Evolutionary conservation across 768 basidiomycete genomes (phyloP), one percentile per base, ranked within the genome.

Genomic region (Boletus huronensis): DNA sequence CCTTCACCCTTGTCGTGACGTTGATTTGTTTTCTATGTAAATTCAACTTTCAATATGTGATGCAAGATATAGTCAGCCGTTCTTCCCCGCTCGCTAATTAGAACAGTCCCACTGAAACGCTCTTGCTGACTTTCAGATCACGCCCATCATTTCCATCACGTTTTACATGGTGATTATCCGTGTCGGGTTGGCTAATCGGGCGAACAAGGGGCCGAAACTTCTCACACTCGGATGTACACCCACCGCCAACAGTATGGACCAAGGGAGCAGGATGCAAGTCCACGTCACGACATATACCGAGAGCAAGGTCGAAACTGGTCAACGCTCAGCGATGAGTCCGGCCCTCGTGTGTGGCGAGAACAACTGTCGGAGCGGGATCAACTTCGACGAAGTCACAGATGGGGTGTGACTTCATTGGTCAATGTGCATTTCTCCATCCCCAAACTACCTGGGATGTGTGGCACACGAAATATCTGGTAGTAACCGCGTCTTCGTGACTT

Each of bases 301-400:
- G 42, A 28, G 4, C n/a, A 51, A 21, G 16, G 4, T 23, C 1
- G 41, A 50, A 3, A n/a, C 41, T 11, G 38, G n/a, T 19, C 49
- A 13, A 19, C 5, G 21, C n/a, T 39, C 11, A 3, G 26, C 21
- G 4, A 10, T 17, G 16, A 11, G 9, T 28, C 25, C 29, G 25
- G 46, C 14, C n/a, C 25, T 10, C 1, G 6, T 31, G 16, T 16
- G 7, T 39, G 3, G 5, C 23, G 10, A 17, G 6, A 35, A n/a
- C 36, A 13, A 25, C 8, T 11, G 11, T 23, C 54, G 38, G 52
- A 70, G 73, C 36, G 31, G 10, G 6, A 9, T 8, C 11, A 19
- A 32, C 2, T 32, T 19, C 19, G 19, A 32, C 19, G 29, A 16
- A 7, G 13, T 5, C 3, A 6, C 3, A 46, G 45, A 21, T 2